phyloP scores from a whole-genome alignment of 2,329 filamentous ascomycete genomes.

The Pseudogymnoascus sp. region DNA sequence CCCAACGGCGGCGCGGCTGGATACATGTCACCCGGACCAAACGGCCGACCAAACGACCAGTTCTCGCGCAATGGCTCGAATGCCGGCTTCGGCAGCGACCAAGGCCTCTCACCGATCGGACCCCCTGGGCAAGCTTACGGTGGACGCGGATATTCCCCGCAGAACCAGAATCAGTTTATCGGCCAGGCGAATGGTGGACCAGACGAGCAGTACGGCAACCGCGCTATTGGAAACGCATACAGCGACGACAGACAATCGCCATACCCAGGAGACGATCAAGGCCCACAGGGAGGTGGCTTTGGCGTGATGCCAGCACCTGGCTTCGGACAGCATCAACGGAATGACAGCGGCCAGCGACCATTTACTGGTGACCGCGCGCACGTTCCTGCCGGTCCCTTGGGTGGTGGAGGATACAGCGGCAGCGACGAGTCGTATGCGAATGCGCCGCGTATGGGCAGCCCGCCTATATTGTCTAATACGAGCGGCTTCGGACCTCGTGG shows the following conservation, averaged over 20 bases:
- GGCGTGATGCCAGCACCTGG: not conserved
- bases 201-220: not conserved
- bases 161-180: not conserved
- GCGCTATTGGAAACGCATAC: not conserved
- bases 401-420: not conserved
- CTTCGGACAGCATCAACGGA: not conserved
- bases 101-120: not conserved
- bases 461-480: not conserved
- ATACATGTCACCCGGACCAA: constrained; percentile 28
- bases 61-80: not conserved
- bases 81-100: not conserved
- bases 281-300: not conserved
- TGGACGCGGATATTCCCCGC: not conserved
- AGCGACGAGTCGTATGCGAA: not conserved
- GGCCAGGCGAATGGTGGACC: not conserved
- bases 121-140: not conserved
- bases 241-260: not conserved
- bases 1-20: constrained; percentile 25
- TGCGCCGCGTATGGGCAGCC: not conserved
- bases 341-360: not conserved
- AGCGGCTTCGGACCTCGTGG: not conserved
- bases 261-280: not conserved
- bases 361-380: not conserved
- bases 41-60: not conserved
- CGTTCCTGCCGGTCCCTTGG: not conserved